phyloP scores from a whole-genome alignment of 371 early-diverging fungal genomes.

The Apophysomyces sp. region DNA sequence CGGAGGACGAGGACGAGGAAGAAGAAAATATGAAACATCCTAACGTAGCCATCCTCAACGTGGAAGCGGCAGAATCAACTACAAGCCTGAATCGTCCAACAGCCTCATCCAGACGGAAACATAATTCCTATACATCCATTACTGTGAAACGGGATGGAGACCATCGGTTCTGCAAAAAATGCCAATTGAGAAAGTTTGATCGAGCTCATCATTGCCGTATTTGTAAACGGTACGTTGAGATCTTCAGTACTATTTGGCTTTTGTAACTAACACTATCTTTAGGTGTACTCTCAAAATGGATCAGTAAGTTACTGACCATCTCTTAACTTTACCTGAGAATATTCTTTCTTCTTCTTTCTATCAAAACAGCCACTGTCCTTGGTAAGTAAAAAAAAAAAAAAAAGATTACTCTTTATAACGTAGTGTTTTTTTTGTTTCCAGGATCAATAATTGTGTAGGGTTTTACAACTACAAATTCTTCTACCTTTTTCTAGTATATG shows the following conservation, averaged over 20 bases:
- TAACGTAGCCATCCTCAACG: slow-evolving; percentile 19
- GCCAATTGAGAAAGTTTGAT: slow-evolving; percentile 62
- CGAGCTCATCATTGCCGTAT: slow-evolving; percentile 67
- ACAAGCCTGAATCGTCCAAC: slow-evolving; percentile 14
- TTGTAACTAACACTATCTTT: not conserved
- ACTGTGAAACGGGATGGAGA: slow-evolving; percentile 60
- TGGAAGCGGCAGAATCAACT: slow-evolving; percentile 16
- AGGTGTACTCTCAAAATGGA: slow-evolving; percentile 70
- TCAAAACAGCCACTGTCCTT: slow-evolving; percentile 56
- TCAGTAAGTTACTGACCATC: slow-evolving; percentile 69
- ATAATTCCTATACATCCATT: slow-evolving; percentile 16
- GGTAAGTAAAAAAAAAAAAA: no score
- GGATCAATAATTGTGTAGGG: slow-evolving; percentile 76
- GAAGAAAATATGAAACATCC: not conserved
- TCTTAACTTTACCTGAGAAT: no score
- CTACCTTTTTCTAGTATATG: slow-evolving; percentile 61
- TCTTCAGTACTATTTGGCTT: not conserved
- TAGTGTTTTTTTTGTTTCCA: no score
- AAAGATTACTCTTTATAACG: no score
- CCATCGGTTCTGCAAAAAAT: slow-evolving; percentile 61
- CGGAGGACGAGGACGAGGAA: not conserved
- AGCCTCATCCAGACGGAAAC: slow-evolving; percentile 3
- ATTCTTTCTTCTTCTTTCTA: not conserved
- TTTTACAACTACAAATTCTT: slow-evolving; percentile 70
- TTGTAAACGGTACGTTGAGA: slow-evolving; percentile 46